Conservation (phyloP, 371 early-diverging fungal species). For the Choanephora cucurbitarum region DNA sequence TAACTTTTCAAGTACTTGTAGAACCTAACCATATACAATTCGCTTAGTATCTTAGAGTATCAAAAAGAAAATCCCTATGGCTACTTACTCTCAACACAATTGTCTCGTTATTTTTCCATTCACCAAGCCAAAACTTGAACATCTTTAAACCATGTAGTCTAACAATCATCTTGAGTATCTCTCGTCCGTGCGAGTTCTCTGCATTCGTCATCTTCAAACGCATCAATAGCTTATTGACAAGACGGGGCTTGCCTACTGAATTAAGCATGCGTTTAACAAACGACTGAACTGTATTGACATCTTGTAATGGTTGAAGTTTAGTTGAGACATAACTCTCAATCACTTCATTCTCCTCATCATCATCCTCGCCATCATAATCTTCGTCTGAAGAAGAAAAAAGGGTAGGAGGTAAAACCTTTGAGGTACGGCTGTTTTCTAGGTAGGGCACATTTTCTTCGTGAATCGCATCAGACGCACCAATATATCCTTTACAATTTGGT, state of each 20-base stretch:
- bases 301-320: constrained; percentile 43
- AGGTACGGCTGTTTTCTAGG: neutral
- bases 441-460: neutral
- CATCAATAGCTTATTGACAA: constrained; percentile 52
- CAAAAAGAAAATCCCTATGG: too few relatives aligned
- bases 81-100: constrained; percentile 38
- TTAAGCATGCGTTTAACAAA: constrained; percentile 70
- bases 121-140: constrained; percentile 52
- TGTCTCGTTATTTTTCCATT: constrained; percentile 46
- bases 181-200: constrained; percentile 33
- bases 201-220: constrained; percentile 40
- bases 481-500: constrained; percentile 84
- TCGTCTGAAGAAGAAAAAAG: neutral
- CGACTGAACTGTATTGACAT: constrained; percentile 61
- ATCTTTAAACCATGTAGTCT: constrained; percentile 50
- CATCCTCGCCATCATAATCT: constrained; percentile 5
- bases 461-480: constrained; percentile 71
- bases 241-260: constrained; percentile 56
- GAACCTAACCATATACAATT: constrained; percentile 7
- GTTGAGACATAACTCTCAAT: constrained; percentile 9
- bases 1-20: constrained; percentile 55
- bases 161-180: constrained; percentile 43
- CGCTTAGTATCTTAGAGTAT: neutral
- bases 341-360: constrained; percentile 20
- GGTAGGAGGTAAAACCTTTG: too few relatives aligned